Evolutionary conservation across 1,284 basidiomycete genomes (phyloP).

Genomic region (Pseudozyma hubeiensis): DNA sequence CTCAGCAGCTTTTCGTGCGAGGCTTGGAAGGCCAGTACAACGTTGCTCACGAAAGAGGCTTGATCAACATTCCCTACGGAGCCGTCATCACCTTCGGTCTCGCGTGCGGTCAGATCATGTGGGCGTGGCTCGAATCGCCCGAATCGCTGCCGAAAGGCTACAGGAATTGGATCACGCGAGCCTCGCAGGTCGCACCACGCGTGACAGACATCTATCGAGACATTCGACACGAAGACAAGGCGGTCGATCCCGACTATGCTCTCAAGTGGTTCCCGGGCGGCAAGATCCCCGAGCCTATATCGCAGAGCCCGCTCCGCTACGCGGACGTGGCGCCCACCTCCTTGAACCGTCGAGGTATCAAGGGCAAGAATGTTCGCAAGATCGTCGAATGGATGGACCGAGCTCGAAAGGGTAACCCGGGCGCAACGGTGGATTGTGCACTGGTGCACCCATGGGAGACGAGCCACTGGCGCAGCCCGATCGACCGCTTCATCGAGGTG

Average conservation of each 20-base stretch:
- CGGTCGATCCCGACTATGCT: constrained; percentile 29
- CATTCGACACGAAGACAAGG: constrained; percentile 27
- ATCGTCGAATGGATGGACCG: constrained; percentile 60
- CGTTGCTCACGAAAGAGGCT: constrained; percentile 74
- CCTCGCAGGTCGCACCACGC: constrained; percentile 52
- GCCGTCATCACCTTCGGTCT: constrained; percentile 84
- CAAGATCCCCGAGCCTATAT: constrained; percentile 57
- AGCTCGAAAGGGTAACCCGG: constrained; percentile 41
- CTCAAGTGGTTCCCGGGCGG: constrained; percentile 58
- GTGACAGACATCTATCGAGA: constrained; percentile 32
- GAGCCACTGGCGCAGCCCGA: constrained; percentile 77
- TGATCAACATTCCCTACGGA: constrained; percentile 81
- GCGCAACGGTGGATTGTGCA: constrained; percentile 49
- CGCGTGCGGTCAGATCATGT: constrained; percentile 84
- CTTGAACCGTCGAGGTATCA: constrained; percentile 56
- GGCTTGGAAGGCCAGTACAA: constrained; percentile 88
- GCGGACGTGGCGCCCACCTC: constrained; percentile 50
- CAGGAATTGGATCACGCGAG: constrained; percentile 64
- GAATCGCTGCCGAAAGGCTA: constrained; percentile 57
- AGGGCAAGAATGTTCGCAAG: constrained; percentile 52
- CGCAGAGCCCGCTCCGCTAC: constrained; percentile 52
- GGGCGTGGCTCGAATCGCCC: constrained; percentile 77
- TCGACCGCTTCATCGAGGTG: constrained; percentile 82
- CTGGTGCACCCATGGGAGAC: constrained; percentile 83
- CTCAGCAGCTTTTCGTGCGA: constrained; percentile 87